Conservation (phyloP, 2,329 filamentous ascomycete genomes). For the Monilinia vaccinii-corymbosi region DNA sequence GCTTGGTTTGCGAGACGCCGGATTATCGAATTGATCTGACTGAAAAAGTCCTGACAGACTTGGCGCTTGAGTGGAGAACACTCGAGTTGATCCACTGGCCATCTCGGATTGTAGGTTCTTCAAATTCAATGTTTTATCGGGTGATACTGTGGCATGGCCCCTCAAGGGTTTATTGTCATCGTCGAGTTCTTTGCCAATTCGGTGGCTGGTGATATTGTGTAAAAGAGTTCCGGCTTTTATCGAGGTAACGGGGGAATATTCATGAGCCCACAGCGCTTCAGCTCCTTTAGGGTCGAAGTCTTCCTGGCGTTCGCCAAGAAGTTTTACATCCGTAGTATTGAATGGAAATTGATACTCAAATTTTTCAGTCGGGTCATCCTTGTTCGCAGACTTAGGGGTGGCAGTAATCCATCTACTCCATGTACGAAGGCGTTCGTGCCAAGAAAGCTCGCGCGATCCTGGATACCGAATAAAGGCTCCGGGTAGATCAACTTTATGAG, state of each 20-base stretch:
- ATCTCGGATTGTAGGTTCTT: background rate
- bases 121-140: background rate
- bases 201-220: background rate
- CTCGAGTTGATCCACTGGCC: background rate
- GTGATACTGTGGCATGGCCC: background rate
- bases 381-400: constrained; percentile 6
- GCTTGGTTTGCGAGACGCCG: background rate
- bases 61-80: constrained; percentile 21
- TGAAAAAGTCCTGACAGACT: constrained; percentile 18
- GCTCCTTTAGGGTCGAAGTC: background rate
- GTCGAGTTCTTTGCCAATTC: background rate
- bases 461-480: constrained; percentile 19
- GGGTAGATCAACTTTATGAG: background rate
- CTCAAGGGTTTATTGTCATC: background rate
- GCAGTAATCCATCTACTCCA: constrained; percentile 27
- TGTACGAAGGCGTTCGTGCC: constrained; percentile 23
- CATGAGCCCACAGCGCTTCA: background rate
- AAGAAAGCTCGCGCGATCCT: constrained; percentile 18
- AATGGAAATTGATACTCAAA: background rate
- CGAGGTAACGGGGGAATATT: background rate
- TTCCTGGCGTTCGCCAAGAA: background rate
- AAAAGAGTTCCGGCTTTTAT: background rate
- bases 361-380: background rate
- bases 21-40: background rate
- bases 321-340: background rate